These are phyloP conservation scores for Cercospora berteroae DNA, from an alignment of 2,329 filamentous ascomycete species.

Conservation along the genomic window DNA sequence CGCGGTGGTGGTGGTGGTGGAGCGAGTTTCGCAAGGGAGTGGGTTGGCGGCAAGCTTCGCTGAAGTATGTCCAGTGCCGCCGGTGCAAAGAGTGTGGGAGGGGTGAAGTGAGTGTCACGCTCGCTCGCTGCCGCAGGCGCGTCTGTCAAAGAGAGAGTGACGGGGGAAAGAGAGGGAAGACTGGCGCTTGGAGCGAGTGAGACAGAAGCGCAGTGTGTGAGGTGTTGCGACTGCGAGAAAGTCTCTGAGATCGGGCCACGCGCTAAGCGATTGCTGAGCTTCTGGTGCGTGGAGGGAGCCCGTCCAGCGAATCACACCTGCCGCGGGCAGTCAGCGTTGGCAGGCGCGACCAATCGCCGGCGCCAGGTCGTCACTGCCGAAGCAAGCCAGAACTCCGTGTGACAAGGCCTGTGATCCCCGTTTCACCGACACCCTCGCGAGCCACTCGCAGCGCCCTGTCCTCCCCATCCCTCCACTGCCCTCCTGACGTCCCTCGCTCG, in stretches of 20 bases:
- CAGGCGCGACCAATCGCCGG: neutral
- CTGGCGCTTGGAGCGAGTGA: neutral
- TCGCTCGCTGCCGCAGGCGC: constrained; percentile 5
- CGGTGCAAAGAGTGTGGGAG: neutral
- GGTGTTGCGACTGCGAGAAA: neutral
- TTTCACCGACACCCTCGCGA: neutral
- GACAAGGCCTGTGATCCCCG: neutral
- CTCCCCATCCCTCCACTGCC: neutral
- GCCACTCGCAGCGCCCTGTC: neutral
- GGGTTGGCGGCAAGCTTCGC: constrained; percentile 1
- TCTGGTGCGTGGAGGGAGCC: neutral
- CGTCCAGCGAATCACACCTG: neutral
- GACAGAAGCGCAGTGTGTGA: neutral
- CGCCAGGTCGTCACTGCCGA: neutral
- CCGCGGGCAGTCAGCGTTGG: neutral
- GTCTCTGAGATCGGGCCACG: neutral
- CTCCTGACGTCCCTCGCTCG: neutral
- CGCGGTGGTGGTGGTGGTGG: neutral
- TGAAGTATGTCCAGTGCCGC: neutral
- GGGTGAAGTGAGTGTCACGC: constrained; percentile 9
- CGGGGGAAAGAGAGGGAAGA: neutral
- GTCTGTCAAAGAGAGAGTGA: neutral
- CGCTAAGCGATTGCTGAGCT: neutral
- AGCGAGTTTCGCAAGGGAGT: constrained; percentile 12
- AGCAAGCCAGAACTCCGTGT: neutral